Conservation (phyloP, 1,139 yeast species). For the Suhomyces wounanorum region DNA sequence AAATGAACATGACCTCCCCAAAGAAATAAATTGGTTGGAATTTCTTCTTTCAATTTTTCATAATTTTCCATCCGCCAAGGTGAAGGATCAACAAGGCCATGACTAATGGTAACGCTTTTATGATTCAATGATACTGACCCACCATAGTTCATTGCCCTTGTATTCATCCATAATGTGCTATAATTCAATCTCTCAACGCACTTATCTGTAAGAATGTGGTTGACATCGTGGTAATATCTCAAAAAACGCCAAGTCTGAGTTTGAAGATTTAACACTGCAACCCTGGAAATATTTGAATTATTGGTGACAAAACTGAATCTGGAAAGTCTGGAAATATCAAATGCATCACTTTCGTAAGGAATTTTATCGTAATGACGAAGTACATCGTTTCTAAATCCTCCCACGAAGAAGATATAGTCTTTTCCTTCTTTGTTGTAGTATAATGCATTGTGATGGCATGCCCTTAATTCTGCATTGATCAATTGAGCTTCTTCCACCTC, state of each 20-base stretch:
- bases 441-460: slow-evolving; percentile 46
- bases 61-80: slow-evolving; percentile 35
- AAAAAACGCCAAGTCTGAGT: slow-evolving; percentile 49
- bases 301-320: slow-evolving; percentile 33
- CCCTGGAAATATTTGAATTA: slow-evolving; percentile 34
- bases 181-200: slow-evolving; percentile 26
- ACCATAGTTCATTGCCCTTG: slow-evolving; percentile 35
- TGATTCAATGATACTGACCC: slow-evolving; percentile 40
- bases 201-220: slow-evolving; percentile 24
- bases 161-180: slow-evolving; percentile 30
- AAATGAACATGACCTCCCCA: slow-evolving; percentile 44
- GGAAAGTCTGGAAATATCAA: slow-evolving; percentile 40
- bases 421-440: slow-evolving; percentile 38
- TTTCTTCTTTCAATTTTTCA: slow-evolving; percentile 21
- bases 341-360: slow-evolving; percentile 36
- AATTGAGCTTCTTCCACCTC: slow-evolving; percentile 32
- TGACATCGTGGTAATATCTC: slow-evolving; percentile 37
- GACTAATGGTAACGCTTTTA: slow-evolving; percentile 40
- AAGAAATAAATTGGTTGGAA: slow-evolving; percentile 27
- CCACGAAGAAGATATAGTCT: slow-evolving; percentile 42
- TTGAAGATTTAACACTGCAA: slow-evolving; percentile 40
- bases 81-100: slow-evolving; percentile 37
- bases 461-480: slow-evolving; percentile 45
- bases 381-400: slow-evolving; percentile 44
- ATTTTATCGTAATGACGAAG: slow-evolving; percentile 34